These are phyloP conservation scores for Aspergillus intermedius DNA, from an alignment of 2,329 filamentous ascomycete genomes.

Conservation along the genomic window DNA sequence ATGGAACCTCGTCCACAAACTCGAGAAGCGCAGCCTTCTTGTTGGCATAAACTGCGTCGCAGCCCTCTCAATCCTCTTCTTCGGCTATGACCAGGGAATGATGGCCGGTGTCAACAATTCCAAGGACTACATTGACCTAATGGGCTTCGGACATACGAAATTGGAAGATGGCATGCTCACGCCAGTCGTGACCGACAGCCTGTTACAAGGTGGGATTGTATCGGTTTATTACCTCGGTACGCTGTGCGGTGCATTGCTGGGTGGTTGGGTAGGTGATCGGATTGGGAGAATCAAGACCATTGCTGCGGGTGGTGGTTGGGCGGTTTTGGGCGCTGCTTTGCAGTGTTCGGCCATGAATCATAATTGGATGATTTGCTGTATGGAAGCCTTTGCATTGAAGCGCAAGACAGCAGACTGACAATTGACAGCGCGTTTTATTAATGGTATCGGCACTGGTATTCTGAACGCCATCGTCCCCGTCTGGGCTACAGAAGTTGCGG, in stretches of 20 bases:
- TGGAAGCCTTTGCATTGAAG: constrained; percentile 14
- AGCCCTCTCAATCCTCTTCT: constrained; percentile 62
- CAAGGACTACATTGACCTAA: constrained; percentile 57
- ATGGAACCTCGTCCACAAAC: constrained; percentile 47
- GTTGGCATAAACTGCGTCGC: constrained; percentile 59
- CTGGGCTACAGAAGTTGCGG: constrained; percentile 64
- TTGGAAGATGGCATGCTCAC: constrained; percentile 36
- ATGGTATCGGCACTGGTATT: constrained; percentile 63
- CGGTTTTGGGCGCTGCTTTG: constrained; percentile 54
- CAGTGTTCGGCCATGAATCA: constrained; percentile 61
- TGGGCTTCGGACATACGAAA: constrained; percentile 58
- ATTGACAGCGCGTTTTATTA: constrained; percentile 49
- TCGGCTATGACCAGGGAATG: constrained; percentile 53
- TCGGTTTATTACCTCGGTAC: constrained; percentile 55
- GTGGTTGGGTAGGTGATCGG: constrained; percentile 59
- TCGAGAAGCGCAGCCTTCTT: constrained; percentile 52
- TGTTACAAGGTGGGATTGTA: constrained; percentile 60
- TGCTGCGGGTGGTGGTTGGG: constrained; percentile 53
- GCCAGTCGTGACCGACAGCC: constrained; percentile 52
- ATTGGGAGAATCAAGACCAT: constrained; percentile 60
- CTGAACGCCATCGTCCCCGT: constrained; percentile 65
- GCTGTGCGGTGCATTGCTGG: constrained; percentile 56
- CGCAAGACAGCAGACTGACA: constrained; percentile 1
- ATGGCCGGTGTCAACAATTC: constrained; percentile 62
- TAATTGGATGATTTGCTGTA: constrained; percentile 63